A percentile compares a stretch with the other conserved stretches of the same genome.
phyloP scores from a whole-genome alignment of 164 flowering plant genomes.

The Cinnamomum micranthum region DNA sequence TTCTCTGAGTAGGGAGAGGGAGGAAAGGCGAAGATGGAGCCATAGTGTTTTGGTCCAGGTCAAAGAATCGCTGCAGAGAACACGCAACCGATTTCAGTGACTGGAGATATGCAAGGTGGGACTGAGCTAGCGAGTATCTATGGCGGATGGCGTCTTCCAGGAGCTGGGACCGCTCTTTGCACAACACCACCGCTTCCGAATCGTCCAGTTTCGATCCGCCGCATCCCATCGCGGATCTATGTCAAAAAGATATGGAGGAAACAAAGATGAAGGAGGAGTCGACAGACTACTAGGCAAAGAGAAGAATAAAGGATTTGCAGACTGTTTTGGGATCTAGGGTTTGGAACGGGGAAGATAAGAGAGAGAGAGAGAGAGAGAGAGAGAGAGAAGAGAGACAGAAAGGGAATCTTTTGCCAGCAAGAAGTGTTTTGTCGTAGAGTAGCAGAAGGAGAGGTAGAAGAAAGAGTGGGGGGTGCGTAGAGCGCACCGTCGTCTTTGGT shows the following conservation, averaged over 20 bases:
- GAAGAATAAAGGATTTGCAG: background rate
- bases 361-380: background rate
- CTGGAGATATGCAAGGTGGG: constrained; percentile 34
- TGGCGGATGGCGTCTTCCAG: constrained; percentile 39
- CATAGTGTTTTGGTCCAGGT: constrained; percentile 2
- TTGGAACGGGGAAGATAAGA: background rate
- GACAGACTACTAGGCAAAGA: no score
- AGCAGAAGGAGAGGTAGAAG: background rate
- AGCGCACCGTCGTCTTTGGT: no score
- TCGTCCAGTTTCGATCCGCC: constrained; percentile 41
- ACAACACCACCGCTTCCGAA: constrained; percentile 45
- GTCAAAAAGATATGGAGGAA: background rate
- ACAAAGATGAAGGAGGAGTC: background rate
- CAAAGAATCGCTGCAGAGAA: constrained; percentile 32
- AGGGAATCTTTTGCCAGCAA: background rate
- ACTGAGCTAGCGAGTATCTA: constrained; percentile 33
- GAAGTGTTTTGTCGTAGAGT: background rate
- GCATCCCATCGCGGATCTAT: constrained; percentile 43
- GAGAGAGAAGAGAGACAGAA: background rate
- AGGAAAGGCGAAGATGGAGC: constrained; percentile 16
- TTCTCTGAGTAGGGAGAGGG: constrained; percentile 16
- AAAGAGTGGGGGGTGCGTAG: background rate
- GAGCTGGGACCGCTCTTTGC: constrained; percentile 47
- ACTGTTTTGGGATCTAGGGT: background rate
- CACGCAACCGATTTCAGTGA: constrained; percentile 32